Evolutionary conservation across 2,329 filamentous ascomycete species (phyloP).

Genomic region (Neofusicoccum cordaticola): DNA sequence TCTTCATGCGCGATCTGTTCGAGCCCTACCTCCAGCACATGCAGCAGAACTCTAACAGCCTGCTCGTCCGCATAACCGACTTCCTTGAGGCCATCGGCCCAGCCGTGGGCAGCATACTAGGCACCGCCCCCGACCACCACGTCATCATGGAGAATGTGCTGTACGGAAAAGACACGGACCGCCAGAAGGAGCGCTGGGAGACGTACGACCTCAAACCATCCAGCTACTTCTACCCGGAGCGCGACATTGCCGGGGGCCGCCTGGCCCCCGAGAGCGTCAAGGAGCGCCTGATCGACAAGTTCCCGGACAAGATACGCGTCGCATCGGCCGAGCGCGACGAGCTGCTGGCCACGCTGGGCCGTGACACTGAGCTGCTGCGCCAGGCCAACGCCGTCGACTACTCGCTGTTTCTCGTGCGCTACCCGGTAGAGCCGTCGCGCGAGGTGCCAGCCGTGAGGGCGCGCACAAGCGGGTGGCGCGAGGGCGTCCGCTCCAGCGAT

Average conservation of each 20-base stretch:
- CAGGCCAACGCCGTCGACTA: slow-evolving; percentile 69
- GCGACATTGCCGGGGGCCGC: slow-evolving; percentile 64
- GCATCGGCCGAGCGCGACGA: slow-evolving; percentile 53
- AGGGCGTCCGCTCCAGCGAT: slow-evolving; percentile 59
- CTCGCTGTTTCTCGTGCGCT: slow-evolving; percentile 67
- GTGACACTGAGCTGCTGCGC: slow-evolving; percentile 63
- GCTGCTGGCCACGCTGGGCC: slow-evolving; percentile 55
- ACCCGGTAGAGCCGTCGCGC: slow-evolving; percentile 34
- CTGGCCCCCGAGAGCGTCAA: slow-evolving; percentile 65
- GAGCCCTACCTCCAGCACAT: slow-evolving; percentile 64
- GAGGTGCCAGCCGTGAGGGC: slow-evolving; percentile 30
- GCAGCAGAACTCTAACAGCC: slow-evolving; percentile 55
- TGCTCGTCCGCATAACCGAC: slow-evolving; percentile 70
- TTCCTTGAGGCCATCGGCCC: slow-evolving; percentile 57
- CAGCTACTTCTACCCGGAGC: slow-evolving; percentile 72
- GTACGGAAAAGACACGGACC: slow-evolving; percentile 53
- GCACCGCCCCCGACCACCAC: slow-evolving; percentile 65
- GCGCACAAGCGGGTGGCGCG: slow-evolving; percentile 52
- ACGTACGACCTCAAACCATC: slow-evolving; percentile 72
- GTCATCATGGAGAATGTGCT: slow-evolving; percentile 77
- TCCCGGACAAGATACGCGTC: slow-evolving; percentile 63
- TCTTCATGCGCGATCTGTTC: slow-evolving; percentile 67
- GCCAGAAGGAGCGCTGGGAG: slow-evolving; percentile 57
- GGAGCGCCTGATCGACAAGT: slow-evolving; percentile 64
- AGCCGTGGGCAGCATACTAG: slow-evolving; percentile 60